A percentile compares a stretch with the other conserved stretches of the same genome.
Evolutionary conservation across 2,329 filamentous ascomycete species (phyloP).

Genomic region (Claviceps quebecensis): DNA sequence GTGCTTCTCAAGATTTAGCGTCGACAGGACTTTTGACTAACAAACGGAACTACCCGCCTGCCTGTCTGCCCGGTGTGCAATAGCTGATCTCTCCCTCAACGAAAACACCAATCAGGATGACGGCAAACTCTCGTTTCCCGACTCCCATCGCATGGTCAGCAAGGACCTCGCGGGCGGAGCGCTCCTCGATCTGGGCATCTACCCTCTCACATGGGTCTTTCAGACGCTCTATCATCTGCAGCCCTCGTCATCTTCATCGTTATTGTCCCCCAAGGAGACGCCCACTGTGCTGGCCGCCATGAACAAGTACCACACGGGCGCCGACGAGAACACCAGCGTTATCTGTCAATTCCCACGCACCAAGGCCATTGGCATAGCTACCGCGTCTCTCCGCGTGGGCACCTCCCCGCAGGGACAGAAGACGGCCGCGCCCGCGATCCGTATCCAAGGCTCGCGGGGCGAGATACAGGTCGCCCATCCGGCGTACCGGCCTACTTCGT

Average conservation of each 20-base stretch:
- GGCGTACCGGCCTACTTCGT: constrained; percentile 54
- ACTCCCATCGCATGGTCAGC: constrained; percentile 67
- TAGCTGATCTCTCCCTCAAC: constrained; percentile 48
- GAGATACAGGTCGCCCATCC: constrained; percentile 70
- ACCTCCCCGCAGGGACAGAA: constrained; percentile 48
- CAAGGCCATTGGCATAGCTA: constrained; percentile 58
- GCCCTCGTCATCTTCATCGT: constrained; percentile 31
- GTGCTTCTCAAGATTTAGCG: no score
- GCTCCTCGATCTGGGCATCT: constrained; percentile 75
- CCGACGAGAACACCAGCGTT: constrained; percentile 66
- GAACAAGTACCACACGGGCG: constrained; percentile 59
- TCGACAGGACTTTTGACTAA: neutral
- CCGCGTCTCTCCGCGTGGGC: constrained; percentile 48
- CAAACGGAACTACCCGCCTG: no score
- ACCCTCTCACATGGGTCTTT: constrained; percentile 82
- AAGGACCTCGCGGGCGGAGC: constrained; percentile 69
- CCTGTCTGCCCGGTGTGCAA: neutral
- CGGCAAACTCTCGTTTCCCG: constrained; percentile 39
- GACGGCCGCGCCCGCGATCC: constrained; percentile 51
- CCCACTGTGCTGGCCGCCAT: constrained; percentile 57
- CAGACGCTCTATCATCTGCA: constrained; percentile 77
- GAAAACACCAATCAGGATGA: constrained; percentile 36
- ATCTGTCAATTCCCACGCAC: constrained; percentile 59
- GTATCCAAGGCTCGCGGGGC: constrained; percentile 67
- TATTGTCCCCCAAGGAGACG: constrained; percentile 37